Evolutionary conservation across 768 basidiomycete genomes (phyloP).

Genomic region (Boletus insuetus): DNA sequence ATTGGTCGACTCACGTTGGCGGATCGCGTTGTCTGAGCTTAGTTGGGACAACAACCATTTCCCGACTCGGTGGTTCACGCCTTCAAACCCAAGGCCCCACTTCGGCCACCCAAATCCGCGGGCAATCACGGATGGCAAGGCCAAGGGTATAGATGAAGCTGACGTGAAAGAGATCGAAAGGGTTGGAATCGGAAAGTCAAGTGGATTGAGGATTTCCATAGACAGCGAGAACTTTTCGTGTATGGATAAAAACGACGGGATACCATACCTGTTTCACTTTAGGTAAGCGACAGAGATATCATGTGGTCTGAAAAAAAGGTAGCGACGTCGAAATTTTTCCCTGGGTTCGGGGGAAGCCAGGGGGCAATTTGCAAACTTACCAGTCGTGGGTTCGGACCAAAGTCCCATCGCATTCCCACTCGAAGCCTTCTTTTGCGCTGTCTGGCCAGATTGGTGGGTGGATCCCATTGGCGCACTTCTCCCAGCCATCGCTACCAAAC

Average conservation of each 20-base stretch:
- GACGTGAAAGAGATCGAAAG: constrained; percentile 81
- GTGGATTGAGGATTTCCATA: constrained; percentile 50
- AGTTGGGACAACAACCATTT: constrained; percentile 67
- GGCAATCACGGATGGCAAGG: constrained; percentile 73
- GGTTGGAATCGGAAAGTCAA: constrained; percentile 37
- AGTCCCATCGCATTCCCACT: constrained; percentile 72
- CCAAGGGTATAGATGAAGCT: constrained; percentile 77
- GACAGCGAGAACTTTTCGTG: constrained; percentile 74
- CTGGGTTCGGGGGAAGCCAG: neutral
- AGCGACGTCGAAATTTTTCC: neutral
- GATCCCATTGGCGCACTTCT: constrained; percentile 76
- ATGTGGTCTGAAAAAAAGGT: neutral
- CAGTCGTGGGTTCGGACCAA: constrained; percentile 82
- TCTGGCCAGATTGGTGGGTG: constrained; percentile 87
- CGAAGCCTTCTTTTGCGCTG: constrained; percentile 66
- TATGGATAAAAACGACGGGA: constrained; percentile 77
- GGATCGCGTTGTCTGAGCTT: neutral
- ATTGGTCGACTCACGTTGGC: neutral
- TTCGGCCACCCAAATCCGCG: constrained; percentile 82
- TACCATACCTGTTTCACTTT: constrained; percentile 59
- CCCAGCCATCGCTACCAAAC: constrained; percentile 69
- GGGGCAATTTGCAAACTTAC: constrained; percentile 36
- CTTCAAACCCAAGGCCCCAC: constrained; percentile 76
- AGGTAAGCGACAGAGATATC: constrained; percentile 4
- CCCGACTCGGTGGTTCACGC: constrained; percentile 75